Conservation (phyloP, 345 rosid genomes). For the Citropsis articulata region DNA sequence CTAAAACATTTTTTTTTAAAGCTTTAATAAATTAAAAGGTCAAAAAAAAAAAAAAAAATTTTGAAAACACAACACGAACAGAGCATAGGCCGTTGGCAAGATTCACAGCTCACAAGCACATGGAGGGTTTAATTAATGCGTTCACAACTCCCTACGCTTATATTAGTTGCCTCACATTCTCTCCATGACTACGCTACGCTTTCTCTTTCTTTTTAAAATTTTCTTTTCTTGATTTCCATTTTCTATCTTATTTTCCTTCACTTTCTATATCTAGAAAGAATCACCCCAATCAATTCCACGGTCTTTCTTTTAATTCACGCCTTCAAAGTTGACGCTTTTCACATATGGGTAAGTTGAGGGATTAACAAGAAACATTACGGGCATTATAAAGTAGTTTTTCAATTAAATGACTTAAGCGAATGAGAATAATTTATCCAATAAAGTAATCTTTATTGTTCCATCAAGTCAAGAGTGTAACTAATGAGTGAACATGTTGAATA, state of each 20-base stretch:
- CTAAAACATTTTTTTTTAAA: neutral
- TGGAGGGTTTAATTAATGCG: conserved; percentile 10
- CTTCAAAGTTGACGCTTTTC: neutral
- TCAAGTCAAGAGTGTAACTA: neutral
- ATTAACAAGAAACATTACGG: neutral
- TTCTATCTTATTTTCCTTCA: conserved; percentile 4
- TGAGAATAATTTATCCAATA: too few species aligned
- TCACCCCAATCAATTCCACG: neutral
- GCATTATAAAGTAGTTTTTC: neutral
- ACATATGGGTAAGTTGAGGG: neutral
- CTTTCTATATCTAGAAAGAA: conserved; percentile 9
- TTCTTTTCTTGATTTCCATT: neutral
- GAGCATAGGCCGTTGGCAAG: neutral
- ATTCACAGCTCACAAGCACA: neutral
- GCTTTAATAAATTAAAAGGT: neutral
- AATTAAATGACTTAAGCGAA: neutral
- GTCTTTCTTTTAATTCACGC: neutral
- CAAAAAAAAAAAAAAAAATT: neutral
- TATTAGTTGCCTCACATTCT: conserved; percentile 23
- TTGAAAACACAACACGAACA: neutral
- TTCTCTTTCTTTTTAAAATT: neutral
- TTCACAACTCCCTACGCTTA: conserved; percentile 1
- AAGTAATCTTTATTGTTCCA: neutral
- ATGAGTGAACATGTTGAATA: neutral
- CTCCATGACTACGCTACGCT: conserved; percentile 7